A percentile compares a stretch with the other conserved stretches of the same genome.
Conservation (phyloP, 768 basidiomycete genomes). For the Botryobasidium botryosum region DNA sequence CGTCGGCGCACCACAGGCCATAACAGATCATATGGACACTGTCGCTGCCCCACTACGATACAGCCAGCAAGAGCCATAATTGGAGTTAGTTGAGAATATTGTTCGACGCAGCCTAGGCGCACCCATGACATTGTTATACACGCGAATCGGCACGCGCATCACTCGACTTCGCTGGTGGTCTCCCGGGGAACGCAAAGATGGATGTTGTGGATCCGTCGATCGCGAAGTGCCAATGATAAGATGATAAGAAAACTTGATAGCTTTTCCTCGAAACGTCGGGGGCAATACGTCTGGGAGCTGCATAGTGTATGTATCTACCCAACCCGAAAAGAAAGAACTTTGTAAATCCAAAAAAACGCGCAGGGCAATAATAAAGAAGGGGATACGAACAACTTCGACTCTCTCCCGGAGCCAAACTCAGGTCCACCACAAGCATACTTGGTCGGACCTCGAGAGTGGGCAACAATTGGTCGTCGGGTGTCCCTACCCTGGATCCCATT, state of each 20-base stretch:
- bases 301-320: constrained; percentile 72
- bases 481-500: not conserved
- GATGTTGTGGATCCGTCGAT: constrained; percentile 21
- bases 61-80: no score
- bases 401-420: constrained; percentile 68
- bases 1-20: constrained; percentile 44
- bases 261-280: constrained; percentile 76
- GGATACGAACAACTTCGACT: constrained; percentile 55
- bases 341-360: not conserved
- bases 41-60: constrained; percentile 32
- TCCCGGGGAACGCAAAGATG: constrained; percentile 18
- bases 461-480: constrained; percentile 33
- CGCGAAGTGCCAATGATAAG: constrained; percentile 79
- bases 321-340: no score
- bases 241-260: constrained; percentile 75
- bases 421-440: constrained; percentile 78
- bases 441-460: constrained; percentile 79
- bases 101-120: constrained; percentile 14
- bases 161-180: constrained; percentile 35
- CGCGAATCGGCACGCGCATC: constrained; percentile 80
- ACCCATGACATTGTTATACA: constrained; percentile 83
- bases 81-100: constrained; percentile 21
- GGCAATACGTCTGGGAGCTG: constrained; percentile 64
- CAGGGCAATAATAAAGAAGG: constrained; percentile 4
- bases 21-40: constrained; percentile 63